These are phyloP conservation scores for Ceratocystis huliohia DNA, from an alignment of 2,329 filamentous ascomycete species.

Conservation along the genomic window DNA sequence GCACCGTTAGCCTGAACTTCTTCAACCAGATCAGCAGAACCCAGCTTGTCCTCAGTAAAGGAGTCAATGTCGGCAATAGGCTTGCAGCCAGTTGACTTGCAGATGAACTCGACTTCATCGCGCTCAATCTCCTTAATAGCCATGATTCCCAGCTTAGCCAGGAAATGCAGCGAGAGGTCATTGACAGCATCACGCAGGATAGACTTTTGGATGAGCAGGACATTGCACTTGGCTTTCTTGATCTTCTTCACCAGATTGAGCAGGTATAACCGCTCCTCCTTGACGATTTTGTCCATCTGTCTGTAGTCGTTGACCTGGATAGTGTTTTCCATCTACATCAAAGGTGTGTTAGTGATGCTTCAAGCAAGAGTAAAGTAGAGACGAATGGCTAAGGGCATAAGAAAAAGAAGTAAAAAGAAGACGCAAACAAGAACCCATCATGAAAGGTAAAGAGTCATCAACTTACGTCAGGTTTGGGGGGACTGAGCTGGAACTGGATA, in stretches of 20 bases:
- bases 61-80: slow-evolving; percentile 97
- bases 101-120: slow-evolving; percentile 97
- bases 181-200: slow-evolving; percentile 97
- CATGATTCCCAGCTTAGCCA: slow-evolving; percentile 91
- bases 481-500: slow-evolving; percentile 97
- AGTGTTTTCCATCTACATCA: slow-evolving; percentile 84
- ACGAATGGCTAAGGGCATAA: no score
- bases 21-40: slow-evolving; percentile 83
- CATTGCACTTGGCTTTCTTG: slow-evolving; percentile 99
- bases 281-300: slow-evolving; percentile 99
- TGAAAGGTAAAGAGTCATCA: background rate
- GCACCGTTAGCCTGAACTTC: slow-evolving; percentile 79
- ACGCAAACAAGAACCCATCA: background rate
- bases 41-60: slow-evolving; percentile 97
- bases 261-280: slow-evolving; percentile 95
- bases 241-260: slow-evolving; percentile 99
- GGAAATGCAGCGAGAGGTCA: slow-evolving; percentile 91
- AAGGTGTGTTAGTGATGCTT: slow-evolving; percentile 1
- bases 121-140: slow-evolving; percentile 96
- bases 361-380: no score
- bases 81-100: slow-evolving; percentile 98
- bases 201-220: slow-evolving; percentile 95
- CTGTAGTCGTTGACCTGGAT: slow-evolving; percentile 98
- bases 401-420: background rate
- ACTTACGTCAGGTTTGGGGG: slow-evolving; percentile 86